Evolutionary conservation across 106 monocot species (phyloP).

Genomic region (Acorus calamus): DNA sequence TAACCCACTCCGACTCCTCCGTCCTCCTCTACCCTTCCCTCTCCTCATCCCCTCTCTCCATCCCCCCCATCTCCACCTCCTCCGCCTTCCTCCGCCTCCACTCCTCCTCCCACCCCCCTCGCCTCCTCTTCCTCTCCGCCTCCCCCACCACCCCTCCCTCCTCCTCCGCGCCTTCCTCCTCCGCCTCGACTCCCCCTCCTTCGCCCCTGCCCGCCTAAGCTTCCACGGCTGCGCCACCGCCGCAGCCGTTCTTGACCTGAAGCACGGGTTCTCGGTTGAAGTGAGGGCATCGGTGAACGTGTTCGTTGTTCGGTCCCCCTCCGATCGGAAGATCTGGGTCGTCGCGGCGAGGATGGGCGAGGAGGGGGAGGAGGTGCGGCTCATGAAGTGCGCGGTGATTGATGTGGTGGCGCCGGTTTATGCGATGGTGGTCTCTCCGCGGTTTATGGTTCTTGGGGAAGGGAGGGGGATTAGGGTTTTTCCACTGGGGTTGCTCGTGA

Average conservation of each 20-base stretch:
- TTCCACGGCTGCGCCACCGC: slow-evolving; percentile 5
- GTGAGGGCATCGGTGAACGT: slow-evolving; percentile 32
- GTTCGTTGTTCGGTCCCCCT: slow-evolving; percentile 37
- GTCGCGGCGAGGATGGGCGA: slow-evolving; percentile 14
- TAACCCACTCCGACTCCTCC: slow-evolving; percentile 37
- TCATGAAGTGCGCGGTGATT: slow-evolving; percentile 54
- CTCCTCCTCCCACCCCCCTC: slow-evolving; percentile 39
- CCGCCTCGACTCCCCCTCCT: background rate
- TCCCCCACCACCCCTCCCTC: slow-evolving; percentile 1
- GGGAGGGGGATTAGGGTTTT: slow-evolving; percentile 46
- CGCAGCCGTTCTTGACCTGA: slow-evolving; percentile 16
- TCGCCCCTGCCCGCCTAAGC: slow-evolving; percentile 29
- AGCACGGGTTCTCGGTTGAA: slow-evolving; percentile 30
- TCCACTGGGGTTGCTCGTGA: slow-evolving; percentile 36
- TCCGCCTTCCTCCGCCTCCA: slow-evolving; percentile 37
- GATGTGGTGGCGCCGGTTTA: slow-evolving; percentile 36
- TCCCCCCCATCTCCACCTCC: slow-evolving; percentile 18
- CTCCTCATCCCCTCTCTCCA: slow-evolving; percentile 9
- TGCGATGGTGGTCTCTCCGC: slow-evolving; percentile 19
- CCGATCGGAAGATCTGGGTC: slow-evolving; percentile 43
- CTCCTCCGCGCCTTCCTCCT: slow-evolving; percentile 33
- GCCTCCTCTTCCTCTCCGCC: slow-evolving; percentile 30
- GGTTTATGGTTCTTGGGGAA: slow-evolving; percentile 60
- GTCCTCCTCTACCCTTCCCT: slow-evolving; percentile 6
- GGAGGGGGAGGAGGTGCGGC: slow-evolving; percentile 11